These are phyloP conservation scores for Leucocoprinus sp. DNA, from an alignment of 768 basidiomycete species.

Conservation along the genomic window DNA sequence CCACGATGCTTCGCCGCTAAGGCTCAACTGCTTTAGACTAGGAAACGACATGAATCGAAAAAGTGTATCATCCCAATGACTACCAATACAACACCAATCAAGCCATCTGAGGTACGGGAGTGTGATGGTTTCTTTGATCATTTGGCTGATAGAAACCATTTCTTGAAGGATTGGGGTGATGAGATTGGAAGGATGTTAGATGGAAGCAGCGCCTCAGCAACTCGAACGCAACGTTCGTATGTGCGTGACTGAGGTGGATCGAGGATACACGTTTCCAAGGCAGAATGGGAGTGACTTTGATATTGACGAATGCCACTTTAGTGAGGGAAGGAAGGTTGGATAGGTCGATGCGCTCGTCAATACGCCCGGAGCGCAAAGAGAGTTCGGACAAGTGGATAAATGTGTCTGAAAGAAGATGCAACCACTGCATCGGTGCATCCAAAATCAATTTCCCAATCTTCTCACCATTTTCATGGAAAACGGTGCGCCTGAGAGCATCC, in stretches of 20 bases:
- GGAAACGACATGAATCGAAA: conserved; percentile 4
- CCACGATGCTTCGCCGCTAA: conserved; percentile 3
- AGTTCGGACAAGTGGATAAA: conserved; percentile 3
- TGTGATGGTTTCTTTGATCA: not conserved
- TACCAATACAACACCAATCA: conserved; percentile 1
- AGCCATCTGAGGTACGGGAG: conserved; percentile 4
- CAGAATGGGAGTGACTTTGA: conserved; percentile 4
- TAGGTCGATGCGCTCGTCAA: not conserved
- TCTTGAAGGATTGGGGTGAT: conserved; percentile 4
- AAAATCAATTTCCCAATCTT: conserved; percentile 4
- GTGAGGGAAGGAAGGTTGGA: not conserved
- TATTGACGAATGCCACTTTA: not conserved
- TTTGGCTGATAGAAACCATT: not conserved
- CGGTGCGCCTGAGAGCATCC: not conserved
- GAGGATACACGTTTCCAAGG: conserved; percentile 1
- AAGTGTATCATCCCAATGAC: conserved; percentile 9
- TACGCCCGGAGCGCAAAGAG: conserved; percentile 3
- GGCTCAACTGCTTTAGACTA: not conserved
- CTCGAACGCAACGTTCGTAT: conserved; percentile 6
- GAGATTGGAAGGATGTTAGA: conserved; percentile 4
- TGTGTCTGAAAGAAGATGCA: conserved; percentile 2
- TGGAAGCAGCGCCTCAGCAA: conserved; percentile 3
- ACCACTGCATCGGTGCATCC: conserved; percentile 3
- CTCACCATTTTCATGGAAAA: conserved; percentile 1
- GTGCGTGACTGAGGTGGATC: not conserved